Base-by-base conservation (phyloP, 306 rosid species). In the Dalbergia cultrata region DNA sequence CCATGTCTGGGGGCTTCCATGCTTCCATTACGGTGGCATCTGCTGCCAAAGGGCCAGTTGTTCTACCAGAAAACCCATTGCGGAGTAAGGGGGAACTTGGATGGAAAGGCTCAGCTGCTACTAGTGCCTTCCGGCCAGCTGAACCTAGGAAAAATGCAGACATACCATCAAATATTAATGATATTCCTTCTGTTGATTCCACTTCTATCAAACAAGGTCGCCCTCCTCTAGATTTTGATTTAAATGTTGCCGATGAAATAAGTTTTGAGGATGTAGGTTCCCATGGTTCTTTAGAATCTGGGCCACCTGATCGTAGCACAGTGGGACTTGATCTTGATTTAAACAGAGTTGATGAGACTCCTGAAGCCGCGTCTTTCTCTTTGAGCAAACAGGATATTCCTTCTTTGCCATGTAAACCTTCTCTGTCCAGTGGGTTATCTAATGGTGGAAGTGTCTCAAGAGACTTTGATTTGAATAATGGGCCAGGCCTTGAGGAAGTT, bases 71-170 rank as follows among this genome's bases (percentile, higher is more conserved):
- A 53, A 90, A 88, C 84, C 90, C 85, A 4, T 72, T 92, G 86
- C 87, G 88, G 70, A 88, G 78, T 65, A 96, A 85, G 67, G 90
- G 87, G 71, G 97, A 90, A 77, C 94, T 89, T 80, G 98, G 98
- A 70, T 96, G 98, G 99, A 95, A 93, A 83, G 99, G 99, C 9
- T 91, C 99, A 11, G 97, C 99, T 66, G 97, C 97, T 65, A 96
- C 97, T 37, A 96, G 99, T 82, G 99, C 99, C 67, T 93, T 96
- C 78, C 90, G 98, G 13, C 97, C 97, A 10, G 98, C 99, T 17
- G 99, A 96, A 80, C 99, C 97, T 45, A 87, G 97, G 79, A 96
- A 90, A 76, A 85, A 70, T 80, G 56, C 83, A 3, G 98, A 92
- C 80, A 71, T 53, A 45, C 58, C 74, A 13, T 84, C 79, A 49